Evolutionary conservation across 306 rosid genomes (phyloP).

Genomic region (Prunus mongolica): DNA sequence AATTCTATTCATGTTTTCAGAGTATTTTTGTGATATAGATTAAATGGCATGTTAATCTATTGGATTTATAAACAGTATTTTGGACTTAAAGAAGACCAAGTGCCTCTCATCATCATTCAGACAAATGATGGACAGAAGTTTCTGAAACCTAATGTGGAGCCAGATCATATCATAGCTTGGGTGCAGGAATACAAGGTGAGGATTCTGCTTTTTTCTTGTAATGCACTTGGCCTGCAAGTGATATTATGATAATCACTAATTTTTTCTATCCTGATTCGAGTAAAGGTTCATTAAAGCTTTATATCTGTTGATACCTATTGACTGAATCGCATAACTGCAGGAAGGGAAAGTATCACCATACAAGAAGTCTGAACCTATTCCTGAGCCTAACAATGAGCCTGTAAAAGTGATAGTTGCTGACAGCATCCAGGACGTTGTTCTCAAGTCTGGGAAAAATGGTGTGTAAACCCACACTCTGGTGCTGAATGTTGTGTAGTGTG

Average conservation of each 20-base stretch:
- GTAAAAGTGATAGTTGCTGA: constrained; percentile 84
- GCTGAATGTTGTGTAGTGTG: neutral
- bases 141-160: constrained; percentile 61
- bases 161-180: constrained; percentile 71
- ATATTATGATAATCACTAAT: neutral
- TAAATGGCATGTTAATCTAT: constrained; percentile 16
- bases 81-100: constrained; percentile 81
- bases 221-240: neutral
- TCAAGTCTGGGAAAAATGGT: constrained; percentile 86
- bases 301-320: neutral
- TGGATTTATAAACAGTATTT: constrained; percentile 57
- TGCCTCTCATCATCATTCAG: constrained; percentile 72
- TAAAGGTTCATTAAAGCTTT: neutral
- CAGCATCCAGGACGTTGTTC: constrained; percentile 64
- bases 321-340: constrained; percentile 39
- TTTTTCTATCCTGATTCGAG: neutral
- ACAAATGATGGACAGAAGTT: constrained; percentile 61
- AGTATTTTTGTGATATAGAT: neutral
- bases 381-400: constrained; percentile 75
- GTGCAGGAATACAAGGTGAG: constrained; percentile 80
- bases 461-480: neutral
- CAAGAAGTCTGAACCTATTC: constrained; percentile 76
- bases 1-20: neutral
- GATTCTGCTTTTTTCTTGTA: constrained; percentile 2
- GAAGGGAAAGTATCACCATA: constrained; percentile 60